These are phyloP conservation scores for Trametes cingulata DNA, from an alignment of 768 basidiomycete species.

Conservation along the genomic window DNA sequence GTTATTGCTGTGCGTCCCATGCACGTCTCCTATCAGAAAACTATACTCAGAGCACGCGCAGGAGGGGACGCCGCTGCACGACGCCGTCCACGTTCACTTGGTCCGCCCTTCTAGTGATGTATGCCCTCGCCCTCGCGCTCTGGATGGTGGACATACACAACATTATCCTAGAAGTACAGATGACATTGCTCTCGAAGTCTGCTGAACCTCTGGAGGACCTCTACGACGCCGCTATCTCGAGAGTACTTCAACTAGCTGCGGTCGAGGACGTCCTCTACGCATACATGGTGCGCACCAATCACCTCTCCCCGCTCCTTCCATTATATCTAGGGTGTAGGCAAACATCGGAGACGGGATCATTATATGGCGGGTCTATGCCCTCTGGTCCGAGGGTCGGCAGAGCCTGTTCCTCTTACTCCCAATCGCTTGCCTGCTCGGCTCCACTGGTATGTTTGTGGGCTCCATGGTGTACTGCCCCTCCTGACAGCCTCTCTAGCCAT, in stretches of 20 bases:
- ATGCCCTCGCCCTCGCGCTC: slow-evolving; percentile 13
- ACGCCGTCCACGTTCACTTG: neutral
- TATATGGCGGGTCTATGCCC: slow-evolving; percentile 25
- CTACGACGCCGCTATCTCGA: neutral
- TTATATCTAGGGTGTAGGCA: slow-evolving; percentile 13
- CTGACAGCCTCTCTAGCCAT: slow-evolving; percentile 11
- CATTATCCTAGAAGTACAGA: slow-evolving; percentile 19
- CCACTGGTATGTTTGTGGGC: slow-evolving; percentile 14
- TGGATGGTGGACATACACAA: slow-evolving; percentile 26
- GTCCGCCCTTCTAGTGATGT: slow-evolving; percentile 13
- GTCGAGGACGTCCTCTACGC: slow-evolving; percentile 23
- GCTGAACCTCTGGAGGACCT: slow-evolving; percentile 6
- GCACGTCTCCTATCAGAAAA: neutral
- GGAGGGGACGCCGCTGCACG: neutral
- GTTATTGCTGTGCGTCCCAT: slow-evolving; percentile 1
- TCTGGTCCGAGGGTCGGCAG: slow-evolving; percentile 19
- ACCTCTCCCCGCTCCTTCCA: neutral
- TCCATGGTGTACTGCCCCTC: neutral
- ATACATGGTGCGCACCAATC: slow-evolving; percentile 20
- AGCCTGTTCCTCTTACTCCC: slow-evolving; percentile 22
- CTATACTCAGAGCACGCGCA: neutral
- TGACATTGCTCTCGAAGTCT: slow-evolving; percentile 6
- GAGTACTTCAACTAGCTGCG: slow-evolving; percentile 7
- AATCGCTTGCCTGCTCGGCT: slow-evolving; percentile 17
- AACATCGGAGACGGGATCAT: slow-evolving; percentile 28